Evolutionary conservation across 805 yeast genomes (phyloP), one percentile per base, ranked within the genome.

Genomic region (Zygoascus bituminiphila): DNA sequence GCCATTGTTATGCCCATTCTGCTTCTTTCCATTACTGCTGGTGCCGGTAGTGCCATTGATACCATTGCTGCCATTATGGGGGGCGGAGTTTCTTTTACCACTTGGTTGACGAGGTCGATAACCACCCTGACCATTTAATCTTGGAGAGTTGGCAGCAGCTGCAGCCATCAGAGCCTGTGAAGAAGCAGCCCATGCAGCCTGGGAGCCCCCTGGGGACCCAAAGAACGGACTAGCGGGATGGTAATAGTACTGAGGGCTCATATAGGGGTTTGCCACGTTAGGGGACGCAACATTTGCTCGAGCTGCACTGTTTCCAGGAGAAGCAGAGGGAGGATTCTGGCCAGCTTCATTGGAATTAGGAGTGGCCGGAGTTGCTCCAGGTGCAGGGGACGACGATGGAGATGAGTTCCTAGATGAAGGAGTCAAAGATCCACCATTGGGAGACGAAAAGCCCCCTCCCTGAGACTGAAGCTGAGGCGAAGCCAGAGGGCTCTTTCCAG

Each of bases 1-100:
- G 46, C 50, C 53, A 12, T 50, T 51, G 39, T 49, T 42, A 33
- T 46, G 39, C 35, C 25, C 33, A 40, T 31, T 31, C 33, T 37
- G 26, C 21, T 46, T 44, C 29, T 25, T 39, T 23, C 37, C n/a
- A 20, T 36, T 49, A 31, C 15, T 45, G 46, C 21, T 35, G 39
- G 42, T 40, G 24, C 19, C 41, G 31, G 21, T 17, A 29, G 14
- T 38, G 6, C 21, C 23, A 24, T 37, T 46, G 35, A 23, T 43
- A 20, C 26, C 29, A 15, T 17, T 17, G 33, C 20, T 17, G 17
- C 45, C 46, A n/a, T n/a, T n/a, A n/a, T n/a, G n/a, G n/a, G n/a
- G n/a, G n/a, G n/a, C n/a, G n/a, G n/a, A n/a, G 24, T 42, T 24
- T 9, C 14, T 23, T 24, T 38, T 36, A 5, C 36, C 26, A 23